Evolutionary conservation across 441 rosid species (phyloP), one percentile per base, ranked within the genome.

Genomic region (Omphalea diandra): DNA sequence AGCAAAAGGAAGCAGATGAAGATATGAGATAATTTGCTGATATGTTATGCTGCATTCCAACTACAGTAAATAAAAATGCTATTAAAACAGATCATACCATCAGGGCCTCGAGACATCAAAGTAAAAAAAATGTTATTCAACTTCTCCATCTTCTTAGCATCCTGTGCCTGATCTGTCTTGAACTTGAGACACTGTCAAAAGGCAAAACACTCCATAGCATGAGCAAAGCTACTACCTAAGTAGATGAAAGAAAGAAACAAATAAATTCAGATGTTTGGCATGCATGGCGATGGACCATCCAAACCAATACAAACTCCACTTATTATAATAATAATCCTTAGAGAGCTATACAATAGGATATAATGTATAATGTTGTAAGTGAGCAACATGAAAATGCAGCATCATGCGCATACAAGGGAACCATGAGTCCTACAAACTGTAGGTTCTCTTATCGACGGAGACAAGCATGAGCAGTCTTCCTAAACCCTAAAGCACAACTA

Each of bases 81-180:
- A 59, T 55, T 41, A 17, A 33, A 47, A 58, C 0, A 57, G 46
- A 70, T 26, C 18, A 18, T 89, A 92, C 99, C 99, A 71, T 92
- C 88, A 40, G 94, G 98, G 61, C 98, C 97, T 61, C 94, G 82
- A 69, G 98, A 88, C 97, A 92, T 94, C 75, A 92, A 73, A 53
- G 93, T 82, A 77, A 94, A 92, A 74, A 94, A 94, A 71, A 94
- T 81, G 78, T 90, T 94, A 75, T 88, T 94, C 68, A 94, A 81
- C 80, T 92, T 94, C 86, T 92, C 99, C 98, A 92, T 92, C 86
- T 92, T 94, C 89, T 86, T 94, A 8, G 97, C 99, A 64, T 90
- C 97, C 77, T 94, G 97, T 70, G 94, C 96, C 83, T 92, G 94
- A 82, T 92, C 96, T 22, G 97, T 94, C 86, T 94, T 94, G 80